Conservation (phyloP, 192 early-diverging fungal genomes). For the Umbelopsis ramanniana region DNA sequence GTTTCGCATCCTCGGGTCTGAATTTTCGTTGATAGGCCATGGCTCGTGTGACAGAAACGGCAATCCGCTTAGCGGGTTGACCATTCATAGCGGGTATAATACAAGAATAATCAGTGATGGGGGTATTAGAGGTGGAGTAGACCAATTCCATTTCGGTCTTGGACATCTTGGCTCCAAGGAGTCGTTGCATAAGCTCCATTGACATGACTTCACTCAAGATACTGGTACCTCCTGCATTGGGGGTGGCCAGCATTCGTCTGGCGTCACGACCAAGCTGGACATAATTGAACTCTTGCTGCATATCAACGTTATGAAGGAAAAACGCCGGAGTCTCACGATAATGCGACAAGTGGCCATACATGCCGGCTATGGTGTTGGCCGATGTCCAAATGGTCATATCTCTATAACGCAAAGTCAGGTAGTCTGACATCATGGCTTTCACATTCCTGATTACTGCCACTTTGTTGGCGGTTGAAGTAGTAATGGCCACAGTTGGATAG, state of each 20-base stretch:
- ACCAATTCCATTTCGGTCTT: slow-evolving; percentile 58
- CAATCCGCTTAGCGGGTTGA: slow-evolving; percentile 36
- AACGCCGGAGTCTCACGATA: not conserved
- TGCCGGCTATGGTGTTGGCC: not conserved
- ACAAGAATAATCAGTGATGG: slow-evolving; percentile 56
- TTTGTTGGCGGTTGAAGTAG: not conserved
- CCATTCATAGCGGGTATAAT: slow-evolving; percentile 29
- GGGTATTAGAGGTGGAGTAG: slow-evolving; percentile 43
- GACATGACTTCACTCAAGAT: slow-evolving; percentile 53
- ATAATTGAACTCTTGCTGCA: not conserved
- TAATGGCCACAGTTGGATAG: not conserved
- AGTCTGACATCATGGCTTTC: not conserved
- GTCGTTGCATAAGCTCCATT: slow-evolving; percentile 47
- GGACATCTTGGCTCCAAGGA: slow-evolving; percentile 45
- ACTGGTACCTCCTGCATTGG: slow-evolving; percentile 56
- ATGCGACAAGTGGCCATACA: not conserved
- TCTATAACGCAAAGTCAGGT: not conserved
- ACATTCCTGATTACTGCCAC: not conserved
- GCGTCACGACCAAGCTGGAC: slow-evolving; percentile 6
- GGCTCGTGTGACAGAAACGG: slow-evolving; percentile 55
- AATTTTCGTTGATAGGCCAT: slow-evolving; percentile 46
- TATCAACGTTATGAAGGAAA: not conserved
- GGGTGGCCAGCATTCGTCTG: slow-evolving; percentile 14
- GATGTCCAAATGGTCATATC: slow-evolving; percentile 3
- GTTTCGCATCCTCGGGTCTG: slow-evolving; percentile 40